Evolutionary conservation across 2,329 filamentous ascomycete species (phyloP), one percentile per base, ranked within the genome.

Genomic region (Trichoderma atrobrunneum): DNA sequence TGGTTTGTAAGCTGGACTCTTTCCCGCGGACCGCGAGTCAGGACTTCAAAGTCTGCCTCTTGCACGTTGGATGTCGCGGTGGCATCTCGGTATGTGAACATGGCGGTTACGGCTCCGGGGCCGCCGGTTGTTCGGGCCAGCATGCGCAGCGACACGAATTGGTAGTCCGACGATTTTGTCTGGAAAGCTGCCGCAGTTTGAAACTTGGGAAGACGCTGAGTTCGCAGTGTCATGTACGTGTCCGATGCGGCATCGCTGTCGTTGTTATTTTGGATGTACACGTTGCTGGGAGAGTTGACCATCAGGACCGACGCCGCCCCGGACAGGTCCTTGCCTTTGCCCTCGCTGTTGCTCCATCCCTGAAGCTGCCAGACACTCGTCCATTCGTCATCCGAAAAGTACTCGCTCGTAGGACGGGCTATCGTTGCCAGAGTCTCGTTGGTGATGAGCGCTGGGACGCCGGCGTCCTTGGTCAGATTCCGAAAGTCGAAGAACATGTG

Each of bases 1-100:
- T 91, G 88, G 77, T 91, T 91, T 16, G 88, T 90, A 79, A 88
- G 90, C 73, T 87, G 85, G 48, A 88, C 79, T 48, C 79, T 79
- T 71, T 84, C 75, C 28, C 76, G 79, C 1, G 84, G 82, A 71
- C 85, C 85, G 30, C 79, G 77, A 2, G 87, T 88, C 63, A 87
- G 80, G 63, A 88, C 81, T 78, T 89, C 87, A 30, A 88, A 80
- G 75, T 88, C 86, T 5, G 85, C 82, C 76, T 88, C 87, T 73
- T 87, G 85, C 16, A 87, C 59, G 14, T 18, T 81, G 21, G 80
- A 71, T 4, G 79, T 77, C 5, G 21, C 2, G 83, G 77, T 77
- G 21, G 76, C 73, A 71, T 82, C 79, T 26, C 81, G 80, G 78
- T 87, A 88, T 5, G 86, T 87, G 79, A 88, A 88, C 76, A 88